Conservation (phyloP, 2,329 filamentous ascomycete species). For the Penicillium sp. region DNA sequence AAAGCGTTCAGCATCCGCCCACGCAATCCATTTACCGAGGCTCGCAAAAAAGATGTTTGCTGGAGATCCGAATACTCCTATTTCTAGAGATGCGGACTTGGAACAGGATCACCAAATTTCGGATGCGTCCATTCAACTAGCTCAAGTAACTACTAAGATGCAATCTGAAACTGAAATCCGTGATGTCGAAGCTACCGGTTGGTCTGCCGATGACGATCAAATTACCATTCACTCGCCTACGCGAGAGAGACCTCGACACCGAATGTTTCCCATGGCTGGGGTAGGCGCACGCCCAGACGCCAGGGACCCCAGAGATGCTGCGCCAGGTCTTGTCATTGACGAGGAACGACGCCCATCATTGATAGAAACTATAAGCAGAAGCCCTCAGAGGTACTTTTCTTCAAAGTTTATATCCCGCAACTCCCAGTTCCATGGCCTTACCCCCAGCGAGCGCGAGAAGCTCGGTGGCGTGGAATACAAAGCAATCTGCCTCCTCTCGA, state of each 20-base stretch:
- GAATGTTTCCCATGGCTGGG: slow-evolving; percentile 32
- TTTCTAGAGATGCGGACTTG: neutral
- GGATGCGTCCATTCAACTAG: neutral
- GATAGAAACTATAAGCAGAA: slow-evolving; percentile 23
- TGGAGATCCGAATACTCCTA: neutral
- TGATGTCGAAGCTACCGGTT: slow-evolving; percentile 19
- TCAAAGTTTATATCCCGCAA: slow-evolving; percentile 42
- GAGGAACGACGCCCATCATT: slow-evolving; percentile 18
- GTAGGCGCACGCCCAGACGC: slow-evolving; percentile 33
- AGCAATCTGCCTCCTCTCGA: slow-evolving; percentile 32
- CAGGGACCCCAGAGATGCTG: slow-evolving; percentile 28
- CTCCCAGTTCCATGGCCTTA: slow-evolving; percentile 48
- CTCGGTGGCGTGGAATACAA: slow-evolving; percentile 44
- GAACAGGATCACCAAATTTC: neutral
- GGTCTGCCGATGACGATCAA: slow-evolving; percentile 28
- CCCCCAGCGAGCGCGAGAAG: slow-evolving; percentile 38
- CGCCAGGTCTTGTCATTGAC: slow-evolving; percentile 20
- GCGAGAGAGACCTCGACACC: slow-evolving; percentile 18
- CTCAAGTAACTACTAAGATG: neutral
- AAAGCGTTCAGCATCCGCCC: slow-evolving; percentile 10
- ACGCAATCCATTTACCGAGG: neutral
- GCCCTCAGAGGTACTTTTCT: slow-evolving; percentile 28
- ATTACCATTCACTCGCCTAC: slow-evolving; percentile 31
- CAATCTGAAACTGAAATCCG: neutral
- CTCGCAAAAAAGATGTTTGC: neutral